These are phyloP conservation scores for Leishmania tarentolae DNA, from an alignment of 208 protist genomes.

Conservation along the genomic window DNA sequence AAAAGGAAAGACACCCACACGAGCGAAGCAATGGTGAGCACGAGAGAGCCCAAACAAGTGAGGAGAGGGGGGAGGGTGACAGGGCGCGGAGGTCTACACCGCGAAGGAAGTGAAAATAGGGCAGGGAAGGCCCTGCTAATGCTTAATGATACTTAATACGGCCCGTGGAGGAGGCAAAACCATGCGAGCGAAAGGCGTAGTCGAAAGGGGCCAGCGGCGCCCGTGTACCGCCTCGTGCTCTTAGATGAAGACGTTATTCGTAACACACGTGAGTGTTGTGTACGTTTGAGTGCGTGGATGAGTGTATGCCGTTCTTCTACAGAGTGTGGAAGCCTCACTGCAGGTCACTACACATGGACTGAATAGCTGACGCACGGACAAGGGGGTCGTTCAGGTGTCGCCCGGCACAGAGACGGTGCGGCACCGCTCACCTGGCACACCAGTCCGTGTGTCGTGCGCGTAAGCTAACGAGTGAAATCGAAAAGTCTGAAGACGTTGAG, in stretches of 20 bases:
- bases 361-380: background rate
- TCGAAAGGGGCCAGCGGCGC: background rate
- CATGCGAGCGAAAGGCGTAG: background rate
- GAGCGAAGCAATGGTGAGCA: background rate
- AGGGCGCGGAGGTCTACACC: background rate
- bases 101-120: background rate
- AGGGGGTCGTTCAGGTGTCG: background rate
- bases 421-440: background rate
- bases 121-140: background rate
- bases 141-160: background rate
- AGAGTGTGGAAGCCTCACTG: background rate
- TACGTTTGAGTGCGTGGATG: background rate
- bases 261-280: background rate
- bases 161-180: background rate
- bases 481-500: background rate
- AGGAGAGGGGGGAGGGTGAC: background rate
- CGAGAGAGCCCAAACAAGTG: background rate
- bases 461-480: background rate
- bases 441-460: background rate
- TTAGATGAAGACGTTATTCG: background rate
- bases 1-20: background rate
- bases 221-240: background rate
- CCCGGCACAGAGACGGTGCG: background rate
- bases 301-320: background rate
- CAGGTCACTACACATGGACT: background rate